These are phyloP conservation scores for Coemansia biformis DNA, from an alignment of 192 early-diverging fungal genomes.

Conservation along the genomic window DNA sequence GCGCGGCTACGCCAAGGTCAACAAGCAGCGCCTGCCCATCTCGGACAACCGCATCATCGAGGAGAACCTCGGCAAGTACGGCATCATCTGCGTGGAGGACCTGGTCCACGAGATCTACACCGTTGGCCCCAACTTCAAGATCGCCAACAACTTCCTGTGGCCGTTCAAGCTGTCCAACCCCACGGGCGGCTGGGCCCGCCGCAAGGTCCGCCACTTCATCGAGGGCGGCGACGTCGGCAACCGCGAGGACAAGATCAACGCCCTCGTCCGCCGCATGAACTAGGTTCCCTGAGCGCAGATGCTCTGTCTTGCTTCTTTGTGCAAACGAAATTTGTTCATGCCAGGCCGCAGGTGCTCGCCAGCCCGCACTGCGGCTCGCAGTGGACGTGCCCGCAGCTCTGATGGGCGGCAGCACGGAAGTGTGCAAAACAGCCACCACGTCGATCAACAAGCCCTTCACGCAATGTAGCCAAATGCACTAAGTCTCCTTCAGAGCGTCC, in stretches of 20 bases:
- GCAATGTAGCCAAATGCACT: too few species aligned
- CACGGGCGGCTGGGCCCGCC: constrained; percentile 86
- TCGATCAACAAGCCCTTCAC: too few species aligned
- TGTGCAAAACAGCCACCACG: too few species aligned
- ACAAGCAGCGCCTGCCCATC: constrained; percentile 96
- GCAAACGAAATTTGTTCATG: too few species aligned
- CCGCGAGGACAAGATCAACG: constrained; percentile 97
- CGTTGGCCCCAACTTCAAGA: constrained; percentile 96
- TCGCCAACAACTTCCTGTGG: constrained; percentile 98
- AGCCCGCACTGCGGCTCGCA: too few species aligned
- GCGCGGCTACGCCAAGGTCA: constrained; percentile 97
- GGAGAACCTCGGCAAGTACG: constrained; percentile 82
- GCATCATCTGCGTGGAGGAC: constrained; percentile 97
- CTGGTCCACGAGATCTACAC: constrained; percentile 98
- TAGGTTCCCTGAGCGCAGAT: constrained; percentile 49
- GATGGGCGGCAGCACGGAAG: too few species aligned
- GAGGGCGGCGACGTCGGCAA: constrained; percentile 97
- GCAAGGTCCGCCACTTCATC: constrained; percentile 95
- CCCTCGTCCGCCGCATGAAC: constrained; percentile 93
- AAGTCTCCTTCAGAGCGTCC: too few species aligned
- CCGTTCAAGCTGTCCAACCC: constrained; percentile 98
- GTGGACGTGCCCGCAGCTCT: too few species aligned
- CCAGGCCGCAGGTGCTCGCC: too few species aligned
- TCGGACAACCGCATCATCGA: constrained; percentile 95
- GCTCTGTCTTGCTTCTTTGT: background rate